Evolutionary conservation across 2,329 filamentous ascomycete species (phyloP).

Genomic region (Aspergillus tanneri): DNA sequence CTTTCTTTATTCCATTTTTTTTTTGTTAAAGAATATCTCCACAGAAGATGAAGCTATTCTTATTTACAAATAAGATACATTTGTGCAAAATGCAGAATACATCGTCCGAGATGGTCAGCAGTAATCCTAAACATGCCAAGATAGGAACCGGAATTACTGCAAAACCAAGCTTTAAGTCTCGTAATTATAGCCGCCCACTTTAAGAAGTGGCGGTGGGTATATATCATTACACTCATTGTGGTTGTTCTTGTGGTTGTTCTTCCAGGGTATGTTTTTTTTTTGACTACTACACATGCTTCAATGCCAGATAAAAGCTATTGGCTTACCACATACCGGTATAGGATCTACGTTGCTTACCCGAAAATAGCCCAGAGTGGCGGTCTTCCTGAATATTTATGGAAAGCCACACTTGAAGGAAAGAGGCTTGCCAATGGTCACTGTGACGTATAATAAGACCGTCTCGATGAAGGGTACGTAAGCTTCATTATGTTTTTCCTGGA

Average conservation of each 20-base stretch:
- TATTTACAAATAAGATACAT: too few species aligned
- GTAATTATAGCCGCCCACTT: conserved; percentile 34
- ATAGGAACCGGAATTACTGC: conserved; percentile 8
- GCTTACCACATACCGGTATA: conserved; percentile 23
- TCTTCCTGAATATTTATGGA: conserved; percentile 53
- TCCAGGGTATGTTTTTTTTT: conserved; percentile 51
- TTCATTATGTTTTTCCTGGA: conserved; percentile 7
- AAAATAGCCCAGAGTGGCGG: conserved; percentile 55
- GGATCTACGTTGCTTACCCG: conserved; percentile 60
- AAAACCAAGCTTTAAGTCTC: conserved; percentile 27
- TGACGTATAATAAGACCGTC: conserved; percentile 58
- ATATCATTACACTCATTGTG: conserved; percentile 51
- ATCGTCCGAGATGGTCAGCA: too few species aligned
- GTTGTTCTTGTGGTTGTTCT: conserved; percentile 55
- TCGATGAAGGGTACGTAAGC: conserved; percentile 59
- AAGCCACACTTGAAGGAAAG: conserved; percentile 53
- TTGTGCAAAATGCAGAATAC: too few species aligned
- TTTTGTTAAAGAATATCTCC: too few species aligned
- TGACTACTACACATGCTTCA: not conserved
- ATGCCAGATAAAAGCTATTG: too few species aligned
- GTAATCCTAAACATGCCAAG: conserved; percentile 26
- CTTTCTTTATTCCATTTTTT: too few species aligned
- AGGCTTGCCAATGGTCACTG: conserved; percentile 48
- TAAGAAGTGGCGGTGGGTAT: conserved; percentile 55
- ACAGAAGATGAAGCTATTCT: too few species aligned